Base-by-base conservation (phyloP, 768 basidiomycete species). In the Podaxis sp. region DNA sequence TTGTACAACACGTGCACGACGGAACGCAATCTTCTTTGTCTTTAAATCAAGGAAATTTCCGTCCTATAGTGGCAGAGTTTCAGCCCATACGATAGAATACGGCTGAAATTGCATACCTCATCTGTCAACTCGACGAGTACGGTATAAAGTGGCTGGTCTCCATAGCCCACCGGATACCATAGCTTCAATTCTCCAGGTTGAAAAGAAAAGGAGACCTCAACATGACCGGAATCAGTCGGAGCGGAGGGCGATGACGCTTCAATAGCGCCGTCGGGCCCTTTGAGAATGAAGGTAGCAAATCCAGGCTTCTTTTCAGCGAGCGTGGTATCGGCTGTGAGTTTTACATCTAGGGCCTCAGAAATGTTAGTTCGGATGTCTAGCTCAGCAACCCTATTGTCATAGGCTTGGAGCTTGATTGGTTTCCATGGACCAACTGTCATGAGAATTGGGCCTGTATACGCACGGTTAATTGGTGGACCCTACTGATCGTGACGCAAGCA, bases 351-450 rank as follows among this genome's bases (percentile, higher is more conserved):
- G 24, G 72, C 60, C 67, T 87, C 85, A 22, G 83, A 81, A 48
- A 95, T 84, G 2, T 74, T 69, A 24, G 76, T 79, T 56, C 86
- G 84, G 64, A 91, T 77, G 65, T 87, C 85, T 55, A 94, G 70
- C 58, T 93, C 88, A 4, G 75, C 72, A 60, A 96, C 84, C 58
- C 87, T 82, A 38, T 80, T 76, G 11, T 78, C 70, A 74, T 94
- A 96, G 0, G 82, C 76, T 63, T 96, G 86, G 12, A 96, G 80
- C 20, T 70, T 76, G 60, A 96, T 80, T 3, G 91, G 89, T 67
- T 88, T 90, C 93, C 92, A 96, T 26, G 95, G 95, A 13, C 95
- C 96, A 49, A 83, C 77, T 4, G 91, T 95, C 88, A 96, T 89
- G 38, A 96, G 73, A 20, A 94, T 74, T 24, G 95, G 95, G 58